phyloP scores from a whole-genome alignment of 2,329 filamentous ascomycete genomes.

The Fusarium sp. region DNA sequence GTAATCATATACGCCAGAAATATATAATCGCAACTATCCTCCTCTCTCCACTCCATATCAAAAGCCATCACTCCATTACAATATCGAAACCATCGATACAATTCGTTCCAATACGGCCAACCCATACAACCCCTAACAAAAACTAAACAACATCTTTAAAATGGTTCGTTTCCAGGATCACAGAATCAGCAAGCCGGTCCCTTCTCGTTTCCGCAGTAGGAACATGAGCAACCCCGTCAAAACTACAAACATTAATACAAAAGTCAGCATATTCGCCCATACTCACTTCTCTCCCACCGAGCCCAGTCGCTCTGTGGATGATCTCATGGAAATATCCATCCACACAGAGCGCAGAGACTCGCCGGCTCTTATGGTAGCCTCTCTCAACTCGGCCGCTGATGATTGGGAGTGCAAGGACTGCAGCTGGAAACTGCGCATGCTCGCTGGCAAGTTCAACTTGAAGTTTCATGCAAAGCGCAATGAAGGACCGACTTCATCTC shows the following conservation, averaged over 20 bases:
- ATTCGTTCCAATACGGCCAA: background rate
- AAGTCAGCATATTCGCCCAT: slow-evolving; percentile 7
- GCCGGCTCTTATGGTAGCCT: background rate
- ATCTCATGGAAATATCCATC: background rate
- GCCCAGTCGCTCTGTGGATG: background rate
- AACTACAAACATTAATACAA: background rate
- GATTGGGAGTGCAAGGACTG: slow-evolving; percentile 21
- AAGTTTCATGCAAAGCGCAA: background rate
- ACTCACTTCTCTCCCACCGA: slow-evolving; percentile 2
- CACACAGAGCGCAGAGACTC: slow-evolving; percentile 14
- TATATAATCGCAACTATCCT: background rate
- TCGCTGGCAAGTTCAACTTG: background rate
- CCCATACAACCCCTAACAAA: background rate
- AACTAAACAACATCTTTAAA: background rate
- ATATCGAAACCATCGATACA: background rate
- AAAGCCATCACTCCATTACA: background rate
- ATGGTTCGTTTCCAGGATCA: background rate
- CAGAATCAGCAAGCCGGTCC: background rate
- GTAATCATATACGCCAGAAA: background rate
- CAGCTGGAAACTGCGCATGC: slow-evolving; percentile 14
- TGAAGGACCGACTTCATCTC: background rate
- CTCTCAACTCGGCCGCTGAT: slow-evolving; percentile 11
- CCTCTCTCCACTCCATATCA: background rate
- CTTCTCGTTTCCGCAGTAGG: background rate
- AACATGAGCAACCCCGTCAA: background rate